These are phyloP conservation scores for Limnomonas spitsbergensis DNA, from an alignment of 139 green algal species.

Conservation along the genomic window DNA sequence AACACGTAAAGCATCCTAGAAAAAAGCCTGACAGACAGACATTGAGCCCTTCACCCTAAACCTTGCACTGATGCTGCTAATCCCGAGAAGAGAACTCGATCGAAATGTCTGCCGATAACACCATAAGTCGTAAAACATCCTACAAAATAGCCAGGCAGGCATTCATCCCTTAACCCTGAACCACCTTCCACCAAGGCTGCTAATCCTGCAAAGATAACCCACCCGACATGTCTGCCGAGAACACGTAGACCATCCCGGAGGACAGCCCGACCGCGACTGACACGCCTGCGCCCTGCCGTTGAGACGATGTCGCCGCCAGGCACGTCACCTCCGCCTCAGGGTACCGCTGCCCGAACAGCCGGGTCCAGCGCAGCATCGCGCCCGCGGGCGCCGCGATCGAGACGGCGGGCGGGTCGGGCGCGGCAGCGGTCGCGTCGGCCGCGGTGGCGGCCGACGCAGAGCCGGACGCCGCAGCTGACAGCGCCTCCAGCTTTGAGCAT, in stretches of 20 bases:
- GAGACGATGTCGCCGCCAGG: conserved; percentile 27
- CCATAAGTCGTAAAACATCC: conserved; percentile 44
- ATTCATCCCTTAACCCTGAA: too few species aligned
- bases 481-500: conserved; percentile 5
- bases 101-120: conserved; percentile 30
- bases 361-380: background rate
- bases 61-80: too few species aligned
- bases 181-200: too few species aligned
- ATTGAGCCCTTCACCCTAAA: too few species aligned
- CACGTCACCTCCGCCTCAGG: conserved; percentile 57
- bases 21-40: too few species aligned
- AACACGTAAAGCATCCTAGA: too few species aligned
- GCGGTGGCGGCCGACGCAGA: background rate
- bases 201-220: too few species aligned
- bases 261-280: conserved; percentile 41
- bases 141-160: conserved; percentile 36
- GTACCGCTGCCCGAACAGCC: conserved; percentile 45
- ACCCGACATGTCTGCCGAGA: conserved; percentile 30
- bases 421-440: background rate
- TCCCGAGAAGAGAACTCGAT: background rate
- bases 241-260: conserved; percentile 40
- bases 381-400: background rate
- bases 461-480: background rate
- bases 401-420: too few species aligned
- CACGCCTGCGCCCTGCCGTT: background rate